These are phyloP conservation scores for Abrus precatorius DNA, from an alignment of 306 rosid genomes.

Conservation along the genomic window DNA sequence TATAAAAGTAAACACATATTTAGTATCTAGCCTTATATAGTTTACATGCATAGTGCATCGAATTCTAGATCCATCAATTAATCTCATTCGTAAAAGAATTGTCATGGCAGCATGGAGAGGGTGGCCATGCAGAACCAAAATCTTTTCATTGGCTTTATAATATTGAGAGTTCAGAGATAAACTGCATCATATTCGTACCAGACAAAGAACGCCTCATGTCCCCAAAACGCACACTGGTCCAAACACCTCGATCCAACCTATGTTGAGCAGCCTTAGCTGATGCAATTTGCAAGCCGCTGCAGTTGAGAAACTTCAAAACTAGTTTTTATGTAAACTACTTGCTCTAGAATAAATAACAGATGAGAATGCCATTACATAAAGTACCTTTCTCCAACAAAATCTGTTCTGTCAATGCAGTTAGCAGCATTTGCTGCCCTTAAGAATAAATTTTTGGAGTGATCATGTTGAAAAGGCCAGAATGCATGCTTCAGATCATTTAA, in stretches of 20 bases:
- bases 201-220: slow-evolving; percentile 96
- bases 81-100: slow-evolving; percentile 24
- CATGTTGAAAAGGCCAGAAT: slow-evolving; percentile 95
- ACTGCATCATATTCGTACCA: slow-evolving; percentile 55
- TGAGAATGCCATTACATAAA: slow-evolving; percentile 35
- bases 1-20: slow-evolving; percentile 15
- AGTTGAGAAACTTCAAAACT: slow-evolving; percentile 38
- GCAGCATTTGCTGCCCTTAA: slow-evolving; percentile 93
- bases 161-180: slow-evolving; percentile 26
- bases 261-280: slow-evolving; percentile 96
- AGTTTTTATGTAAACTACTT: slow-evolving; percentile 11
- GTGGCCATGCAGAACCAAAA: background rate
- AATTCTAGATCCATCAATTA: slow-evolving; percentile 12
- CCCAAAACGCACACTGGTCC: slow-evolving; percentile 91
- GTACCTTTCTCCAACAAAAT: slow-evolving; percentile 75
- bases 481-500: slow-evolving; percentile 78
- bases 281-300: slow-evolving; percentile 88
- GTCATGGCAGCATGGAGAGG: background rate
- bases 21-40: background rate
- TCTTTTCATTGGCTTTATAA: background rate
- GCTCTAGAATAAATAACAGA: slow-evolving; percentile 24
- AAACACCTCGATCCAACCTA: slow-evolving; percentile 87
- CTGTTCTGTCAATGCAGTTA: slow-evolving; percentile 67
- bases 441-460: slow-evolving; percentile 70
- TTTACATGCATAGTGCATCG: slow-evolving; percentile 8